Conservation (phyloP, 345 rosid genomes). For the Chamaenerion angustifolium region DNA sequence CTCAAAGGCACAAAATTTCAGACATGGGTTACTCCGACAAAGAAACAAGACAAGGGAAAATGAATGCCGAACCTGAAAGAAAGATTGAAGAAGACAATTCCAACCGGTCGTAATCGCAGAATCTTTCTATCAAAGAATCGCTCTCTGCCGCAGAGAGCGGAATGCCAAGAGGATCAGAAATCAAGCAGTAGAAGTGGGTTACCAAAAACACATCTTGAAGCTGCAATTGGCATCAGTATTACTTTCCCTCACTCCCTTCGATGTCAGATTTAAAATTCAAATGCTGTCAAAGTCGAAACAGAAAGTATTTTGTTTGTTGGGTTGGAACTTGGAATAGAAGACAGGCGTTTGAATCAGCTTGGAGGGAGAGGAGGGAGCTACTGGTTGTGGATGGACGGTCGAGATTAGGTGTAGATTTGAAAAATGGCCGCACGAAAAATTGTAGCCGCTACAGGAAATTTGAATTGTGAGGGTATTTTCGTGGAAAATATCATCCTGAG, state of each 20-base stretch:
- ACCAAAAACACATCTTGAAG: too few species aligned
- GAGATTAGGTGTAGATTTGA: constrained; percentile 5
- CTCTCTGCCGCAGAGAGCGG: too few species aligned
- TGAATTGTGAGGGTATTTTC: not conserved
- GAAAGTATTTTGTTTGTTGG: too few species aligned
- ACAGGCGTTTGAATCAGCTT: not conserved
- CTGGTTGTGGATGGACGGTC: constrained; percentile 5
- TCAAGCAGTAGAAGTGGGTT: not conserved
- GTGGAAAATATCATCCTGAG: not conserved
- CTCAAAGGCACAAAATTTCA: constrained; percentile 2
- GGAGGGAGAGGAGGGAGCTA: not conserved
- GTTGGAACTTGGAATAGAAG: too few species aligned
- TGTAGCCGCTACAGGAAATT: not conserved
- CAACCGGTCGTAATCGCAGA: constrained; percentile 5
- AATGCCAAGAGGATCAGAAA: not conserved
- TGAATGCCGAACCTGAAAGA: constrained; percentile 24
- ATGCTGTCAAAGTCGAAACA: too few species aligned
- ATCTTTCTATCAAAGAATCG: too few species aligned
- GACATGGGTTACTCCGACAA: constrained; percentile 5
- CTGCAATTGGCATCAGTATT: not conserved
- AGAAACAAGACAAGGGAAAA: not conserved
- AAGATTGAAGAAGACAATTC: constrained; percentile 25
- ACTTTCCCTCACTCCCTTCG: too few species aligned
- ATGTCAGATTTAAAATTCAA: too few species aligned
- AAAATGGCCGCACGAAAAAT: constrained; percentile 1